phyloP scores from a whole-genome alignment of 2,329 filamentous ascomycete species.

The Blumeriella jaapii region DNA sequence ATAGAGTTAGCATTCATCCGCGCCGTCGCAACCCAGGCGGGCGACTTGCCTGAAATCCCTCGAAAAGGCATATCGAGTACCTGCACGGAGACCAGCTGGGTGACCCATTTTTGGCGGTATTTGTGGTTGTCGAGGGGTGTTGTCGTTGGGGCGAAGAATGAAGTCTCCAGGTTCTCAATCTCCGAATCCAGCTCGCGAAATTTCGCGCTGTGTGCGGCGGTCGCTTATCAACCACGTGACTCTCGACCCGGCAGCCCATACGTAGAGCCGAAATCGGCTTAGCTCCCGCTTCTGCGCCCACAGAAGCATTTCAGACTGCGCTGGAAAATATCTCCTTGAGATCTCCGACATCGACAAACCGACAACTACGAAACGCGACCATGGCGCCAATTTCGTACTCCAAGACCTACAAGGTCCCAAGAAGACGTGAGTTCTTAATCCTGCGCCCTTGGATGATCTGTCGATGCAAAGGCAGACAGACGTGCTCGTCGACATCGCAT shows the following conservation, averaged over 20 bases:
- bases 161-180: too few species aligned
- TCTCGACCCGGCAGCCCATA: background rate
- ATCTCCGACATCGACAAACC: conserved; percentile 8
- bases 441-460: background rate
- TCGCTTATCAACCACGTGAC: too few species aligned
- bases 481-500: too few species aligned
- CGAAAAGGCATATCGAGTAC: conserved; percentile 58
- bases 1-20: conserved; percentile 11
- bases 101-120: conserved; percentile 39
- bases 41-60: background rate
- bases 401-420: conserved; percentile 99
- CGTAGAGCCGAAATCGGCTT: background rate
- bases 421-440: conserved; percentile 46
- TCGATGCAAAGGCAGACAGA: too few species aligned
- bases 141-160: too few species aligned
- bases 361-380: conserved; percentile 18
- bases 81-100: conserved; percentile 74
- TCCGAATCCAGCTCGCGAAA: too few species aligned
- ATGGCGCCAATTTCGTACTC: conserved; percentile 65
- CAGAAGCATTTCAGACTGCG: too few species aligned
- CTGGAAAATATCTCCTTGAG: background rate
- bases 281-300: background rate
- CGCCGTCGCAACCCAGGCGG: background rate
- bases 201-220: too few species aligned
- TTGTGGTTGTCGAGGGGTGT: conserved; percentile 1